phyloP scores from a whole-genome alignment of 2,329 filamentous ascomycete species.

The Dothiorella sarmentorum region DNA sequence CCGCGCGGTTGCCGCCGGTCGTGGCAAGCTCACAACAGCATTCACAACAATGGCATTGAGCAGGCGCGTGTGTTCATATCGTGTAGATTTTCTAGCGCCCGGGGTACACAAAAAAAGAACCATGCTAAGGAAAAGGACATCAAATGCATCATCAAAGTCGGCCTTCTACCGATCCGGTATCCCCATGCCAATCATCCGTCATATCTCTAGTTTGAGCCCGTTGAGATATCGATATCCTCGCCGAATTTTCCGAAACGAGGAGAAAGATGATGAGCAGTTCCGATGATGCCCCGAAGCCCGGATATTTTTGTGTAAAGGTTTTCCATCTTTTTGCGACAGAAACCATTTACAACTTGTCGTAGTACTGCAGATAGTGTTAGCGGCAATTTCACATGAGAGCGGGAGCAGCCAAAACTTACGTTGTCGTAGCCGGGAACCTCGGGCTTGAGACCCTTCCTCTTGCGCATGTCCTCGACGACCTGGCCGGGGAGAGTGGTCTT shows the following conservation, averaged over 20 bases:
- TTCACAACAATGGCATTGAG: background rate
- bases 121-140: conserved; percentile 21
- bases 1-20: too few relatives aligned
- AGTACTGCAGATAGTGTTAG: conserved; percentile 66
- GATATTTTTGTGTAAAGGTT: conserved; percentile 33
- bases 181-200: conserved; percentile 27
- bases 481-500: conserved; percentile 73
- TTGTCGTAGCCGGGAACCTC: conserved; percentile 90
- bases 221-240: conserved; percentile 25
- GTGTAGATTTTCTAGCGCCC: conserved; percentile 22
- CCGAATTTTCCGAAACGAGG: conserved; percentile 22
- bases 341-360: conserved; percentile 89
- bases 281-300: conserved; percentile 32
- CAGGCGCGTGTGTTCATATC: conserved; percentile 23
- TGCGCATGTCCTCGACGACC: conserved; percentile 86
- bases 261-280: conserved; percentile 34
- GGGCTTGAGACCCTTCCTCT: conserved; percentile 99
- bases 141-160: conserved; percentile 19
- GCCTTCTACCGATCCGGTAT: conserved; percentile 17
- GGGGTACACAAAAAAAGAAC: conserved; percentile 22
- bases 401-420: conserved; percentile 61
- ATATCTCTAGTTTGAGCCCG: conserved; percentile 33
- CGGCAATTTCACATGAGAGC: conserved; percentile 27
- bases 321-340: conserved; percentile 43
- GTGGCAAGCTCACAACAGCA: background rate